A percentile compares a stretch with the other conserved stretches of the same genome.
phyloP scores from a whole-genome alignment of 2,329 filamentous ascomycete genomes.

The Verticillium albo-atrum region DNA sequence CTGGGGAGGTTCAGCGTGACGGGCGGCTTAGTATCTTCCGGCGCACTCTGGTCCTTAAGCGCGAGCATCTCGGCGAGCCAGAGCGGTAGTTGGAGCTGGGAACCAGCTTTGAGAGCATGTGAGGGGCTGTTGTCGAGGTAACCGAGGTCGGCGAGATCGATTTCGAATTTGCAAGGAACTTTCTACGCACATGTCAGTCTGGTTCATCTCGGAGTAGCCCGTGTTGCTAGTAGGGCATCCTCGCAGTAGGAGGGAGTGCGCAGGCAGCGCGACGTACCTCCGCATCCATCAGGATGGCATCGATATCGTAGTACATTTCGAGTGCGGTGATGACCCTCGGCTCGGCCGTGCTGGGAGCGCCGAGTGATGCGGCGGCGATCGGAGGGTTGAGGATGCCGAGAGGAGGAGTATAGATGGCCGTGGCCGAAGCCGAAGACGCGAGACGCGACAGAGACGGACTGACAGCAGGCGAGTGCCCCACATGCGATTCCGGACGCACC shows the following conservation, averaged over 20 bases:
- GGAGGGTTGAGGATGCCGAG: neutral
- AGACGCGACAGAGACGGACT: slow-evolving; percentile 14
- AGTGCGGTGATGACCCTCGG: slow-evolving; percentile 42
- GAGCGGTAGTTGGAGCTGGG: slow-evolving; percentile 76
- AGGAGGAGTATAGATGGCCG: neutral
- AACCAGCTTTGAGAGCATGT: slow-evolving; percentile 71
- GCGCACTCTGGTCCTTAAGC: slow-evolving; percentile 47
- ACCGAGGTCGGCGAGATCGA: slow-evolving; percentile 81
- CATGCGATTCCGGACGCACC: neutral
- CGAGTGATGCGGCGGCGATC: neutral
- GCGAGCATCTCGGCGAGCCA: slow-evolving; percentile 96
- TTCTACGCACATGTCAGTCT: slow-evolving; percentile 52
- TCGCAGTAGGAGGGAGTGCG: slow-evolving; percentile 30
- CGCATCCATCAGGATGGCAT: slow-evolving; percentile 79
- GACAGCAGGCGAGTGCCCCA: too few relatives aligned
- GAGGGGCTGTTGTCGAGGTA: slow-evolving; percentile 80
- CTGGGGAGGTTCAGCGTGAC: slow-evolving; percentile 78
- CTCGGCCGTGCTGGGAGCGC: neutral
- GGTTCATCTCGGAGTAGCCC: neutral
- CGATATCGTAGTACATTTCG: slow-evolving; percentile 69
- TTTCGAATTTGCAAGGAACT: slow-evolving; percentile 91
- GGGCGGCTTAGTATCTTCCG: slow-evolving; percentile 48
- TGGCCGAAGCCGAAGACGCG: neutral
- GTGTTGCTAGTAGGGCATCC: too few relatives aligned
- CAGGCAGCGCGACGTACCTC: slow-evolving; percentile 47